Evolutionary conservation across 192 early-diverging fungal genomes (phyloP).

Genomic region (Linderina pennispora): DNA sequence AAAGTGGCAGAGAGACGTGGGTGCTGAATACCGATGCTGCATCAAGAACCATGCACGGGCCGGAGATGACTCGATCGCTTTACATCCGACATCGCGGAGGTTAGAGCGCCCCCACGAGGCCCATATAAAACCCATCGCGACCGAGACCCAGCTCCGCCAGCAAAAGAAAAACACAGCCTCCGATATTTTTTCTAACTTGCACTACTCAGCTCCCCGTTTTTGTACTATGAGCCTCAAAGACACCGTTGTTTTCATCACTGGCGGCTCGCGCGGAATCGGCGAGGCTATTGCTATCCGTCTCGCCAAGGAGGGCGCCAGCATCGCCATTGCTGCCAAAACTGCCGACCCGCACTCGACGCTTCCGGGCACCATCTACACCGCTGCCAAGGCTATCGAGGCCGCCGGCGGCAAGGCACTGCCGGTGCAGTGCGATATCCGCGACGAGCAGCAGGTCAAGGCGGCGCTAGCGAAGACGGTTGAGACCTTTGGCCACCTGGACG

Average conservation of each 20-base stretch:
- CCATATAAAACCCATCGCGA: constrained; percentile 8
- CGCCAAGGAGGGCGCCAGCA: constrained; percentile 10
- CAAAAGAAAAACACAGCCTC: not conserved
- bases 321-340: constrained; percentile 52
- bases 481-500: constrained; percentile 62
- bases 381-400: constrained; percentile 55
- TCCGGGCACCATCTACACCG: constrained; percentile 22
- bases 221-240: not conserved
- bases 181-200: constrained; percentile 38
- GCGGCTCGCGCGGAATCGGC: constrained; percentile 19
- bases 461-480: constrained; percentile 52
- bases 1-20: no score
- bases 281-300: constrained; percentile 12
- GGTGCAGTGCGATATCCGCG: constrained; percentile 60
- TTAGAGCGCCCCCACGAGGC: no score
- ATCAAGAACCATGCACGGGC: no score
- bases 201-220: not conserved
- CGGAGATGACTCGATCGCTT: no score
- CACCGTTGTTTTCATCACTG: constrained; percentile 15
- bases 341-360: constrained; percentile 27
- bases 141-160: not conserved
- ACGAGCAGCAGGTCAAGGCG: constrained; percentile 52
- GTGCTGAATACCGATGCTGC: no score
- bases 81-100: no score
- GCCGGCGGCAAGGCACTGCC: constrained; percentile 59